Conservation (phyloP, 2,329 filamentous ascomycete species). For the Ilyonectria sp. region DNA sequence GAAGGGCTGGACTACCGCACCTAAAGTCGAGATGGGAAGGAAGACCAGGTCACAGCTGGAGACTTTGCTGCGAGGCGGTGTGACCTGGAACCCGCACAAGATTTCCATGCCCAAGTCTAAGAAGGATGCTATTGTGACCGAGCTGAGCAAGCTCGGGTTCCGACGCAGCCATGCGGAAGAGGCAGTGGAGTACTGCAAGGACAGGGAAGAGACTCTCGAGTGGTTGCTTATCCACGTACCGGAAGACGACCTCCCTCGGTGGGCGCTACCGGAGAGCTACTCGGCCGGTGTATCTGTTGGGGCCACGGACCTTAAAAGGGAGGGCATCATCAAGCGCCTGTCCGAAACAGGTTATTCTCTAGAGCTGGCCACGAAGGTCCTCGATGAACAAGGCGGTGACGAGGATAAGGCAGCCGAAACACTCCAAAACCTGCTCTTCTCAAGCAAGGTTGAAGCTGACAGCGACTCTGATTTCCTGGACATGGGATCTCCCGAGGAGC, state of each 20-base stretch:
- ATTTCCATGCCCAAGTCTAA: slow-evolving; percentile 74
- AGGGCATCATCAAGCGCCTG: slow-evolving; percentile 86
- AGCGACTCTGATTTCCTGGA: slow-evolving; percentile 60
- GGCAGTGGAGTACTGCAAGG: slow-evolving; percentile 88
- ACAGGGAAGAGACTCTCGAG: slow-evolving; percentile 92
- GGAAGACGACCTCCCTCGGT: slow-evolving; percentile 94
- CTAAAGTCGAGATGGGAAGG: slow-evolving; percentile 93
- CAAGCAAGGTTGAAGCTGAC: slow-evolving; percentile 27
- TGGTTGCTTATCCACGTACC: slow-evolving; percentile 98
- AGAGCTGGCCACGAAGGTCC: slow-evolving; percentile 85
- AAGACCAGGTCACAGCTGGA: slow-evolving; percentile 86
- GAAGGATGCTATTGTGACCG: slow-evolving; percentile 75
- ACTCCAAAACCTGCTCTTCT: slow-evolving; percentile 73
- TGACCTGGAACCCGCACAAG: slow-evolving; percentile 89
- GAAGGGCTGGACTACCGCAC: slow-evolving; percentile 86
- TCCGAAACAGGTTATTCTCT: slow-evolving; percentile 86
- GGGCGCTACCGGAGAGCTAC: slow-evolving; percentile 94
- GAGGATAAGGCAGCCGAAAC: slow-evolving; percentile 84
- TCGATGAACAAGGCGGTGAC: slow-evolving; percentile 79
- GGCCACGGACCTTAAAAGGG: slow-evolving; percentile 83
- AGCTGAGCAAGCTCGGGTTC: slow-evolving; percentile 86
- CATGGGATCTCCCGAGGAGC: slow-evolving; percentile 69
- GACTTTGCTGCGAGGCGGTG: slow-evolving; percentile 81
- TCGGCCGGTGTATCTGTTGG: slow-evolving; percentile 90
- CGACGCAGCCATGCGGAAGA: slow-evolving; percentile 92